Percentiles rank a stretch among this genome's conserved stretches.
These are phyloP conservation scores for Medicago arabica DNA, from an alignment of 306 rosid genomes.

Conservation along the genomic window DNA sequence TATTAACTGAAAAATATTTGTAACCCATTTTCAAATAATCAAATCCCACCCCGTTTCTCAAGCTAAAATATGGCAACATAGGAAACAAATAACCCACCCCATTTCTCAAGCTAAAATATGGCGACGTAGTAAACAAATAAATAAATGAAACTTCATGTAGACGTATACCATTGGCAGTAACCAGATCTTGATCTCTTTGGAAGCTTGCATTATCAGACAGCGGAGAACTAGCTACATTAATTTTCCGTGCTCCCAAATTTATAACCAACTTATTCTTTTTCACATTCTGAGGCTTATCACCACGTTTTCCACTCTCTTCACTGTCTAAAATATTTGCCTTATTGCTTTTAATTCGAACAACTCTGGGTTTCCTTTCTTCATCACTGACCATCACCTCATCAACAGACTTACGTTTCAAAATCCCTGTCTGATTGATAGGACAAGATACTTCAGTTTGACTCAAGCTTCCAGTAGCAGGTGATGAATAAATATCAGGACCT, in stretches of 20 bases:
- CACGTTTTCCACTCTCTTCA: slow-evolving; percentile 72
- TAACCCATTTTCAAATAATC: slow-evolving; percentile 14
- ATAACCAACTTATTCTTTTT: slow-evolving; percentile 94
- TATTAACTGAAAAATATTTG: slow-evolving; percentile 29
- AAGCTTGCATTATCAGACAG: slow-evolving; percentile 84
- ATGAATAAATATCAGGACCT: slow-evolving; percentile 62
- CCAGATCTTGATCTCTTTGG: slow-evolving; percentile 76
- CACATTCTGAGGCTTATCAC: slow-evolving; percentile 62
- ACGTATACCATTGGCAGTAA: slow-evolving; percentile 64
- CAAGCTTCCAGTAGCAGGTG: slow-evolving; percentile 75
- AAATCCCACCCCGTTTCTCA: background rate
- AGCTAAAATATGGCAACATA: no score
- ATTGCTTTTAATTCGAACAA: slow-evolving; percentile 73
- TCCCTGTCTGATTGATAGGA: slow-evolving; percentile 63
- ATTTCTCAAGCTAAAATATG: background rate
- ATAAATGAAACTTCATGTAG: background rate
- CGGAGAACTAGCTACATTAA: slow-evolving; percentile 83
- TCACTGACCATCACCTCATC: slow-evolving; percentile 94
- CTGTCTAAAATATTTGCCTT: slow-evolving; percentile 63
- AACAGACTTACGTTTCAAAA: slow-evolving; percentile 81
- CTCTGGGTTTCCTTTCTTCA: slow-evolving; percentile 77
- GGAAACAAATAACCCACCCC: background rate
- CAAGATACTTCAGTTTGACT: slow-evolving; percentile 63
- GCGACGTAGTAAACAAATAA: background rate
- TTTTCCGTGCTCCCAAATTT: slow-evolving; percentile 85